Percentiles rank a stretch among this genome's conserved stretches.
phyloP scores from a whole-genome alignment of 108 stramenopile species.

The Pseudonitzschia multiseries region DNA sequence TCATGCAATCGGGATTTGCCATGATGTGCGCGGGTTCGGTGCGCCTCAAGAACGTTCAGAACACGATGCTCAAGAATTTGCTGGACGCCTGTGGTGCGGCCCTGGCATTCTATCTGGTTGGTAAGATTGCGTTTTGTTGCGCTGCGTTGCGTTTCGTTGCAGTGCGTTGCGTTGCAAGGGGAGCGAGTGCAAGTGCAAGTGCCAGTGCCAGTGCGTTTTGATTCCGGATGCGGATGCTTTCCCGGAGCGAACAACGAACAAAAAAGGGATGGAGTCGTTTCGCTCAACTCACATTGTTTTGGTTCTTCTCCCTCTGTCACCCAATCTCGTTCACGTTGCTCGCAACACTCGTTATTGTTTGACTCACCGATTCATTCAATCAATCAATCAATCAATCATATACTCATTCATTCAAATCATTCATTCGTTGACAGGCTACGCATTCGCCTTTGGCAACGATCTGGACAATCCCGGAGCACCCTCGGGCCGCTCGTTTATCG shows the following conservation, averaged over 20 bases:
- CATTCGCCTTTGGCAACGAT: constrained; percentile 74
- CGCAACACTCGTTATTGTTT: no score
- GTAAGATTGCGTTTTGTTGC: no score
- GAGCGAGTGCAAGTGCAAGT: no score
- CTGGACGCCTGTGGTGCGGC: constrained; percentile 83
- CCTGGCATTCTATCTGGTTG: constrained; percentile 73
- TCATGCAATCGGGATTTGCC: constrained; percentile 88
- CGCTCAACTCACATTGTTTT: no score
- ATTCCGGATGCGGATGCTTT: no score
- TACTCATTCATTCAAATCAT: background rate
- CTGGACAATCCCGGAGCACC: constrained; percentile 16
- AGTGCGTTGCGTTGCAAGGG: no score
- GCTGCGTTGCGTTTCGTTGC: background rate
- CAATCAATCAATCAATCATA: no score
- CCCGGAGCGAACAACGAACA: no score
- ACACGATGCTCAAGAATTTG: constrained; percentile 88
- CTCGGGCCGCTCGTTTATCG: constrained; percentile 50
- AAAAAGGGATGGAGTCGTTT: no score
- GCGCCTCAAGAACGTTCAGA: constrained; percentile 80
- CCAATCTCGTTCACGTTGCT: background rate
- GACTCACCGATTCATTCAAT: no score
- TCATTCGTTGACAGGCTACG: constrained; percentile 42
- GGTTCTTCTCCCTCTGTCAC: no score
- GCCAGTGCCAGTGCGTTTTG: no score
- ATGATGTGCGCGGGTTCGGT: constrained; percentile 84